Percentiles rank a stretch among this genome's conserved stretches.
These are phyloP conservation scores for Lactarius pseudohatsudake DNA, from an alignment of 768 basidiomycete genomes.

Conservation along the genomic window DNA sequence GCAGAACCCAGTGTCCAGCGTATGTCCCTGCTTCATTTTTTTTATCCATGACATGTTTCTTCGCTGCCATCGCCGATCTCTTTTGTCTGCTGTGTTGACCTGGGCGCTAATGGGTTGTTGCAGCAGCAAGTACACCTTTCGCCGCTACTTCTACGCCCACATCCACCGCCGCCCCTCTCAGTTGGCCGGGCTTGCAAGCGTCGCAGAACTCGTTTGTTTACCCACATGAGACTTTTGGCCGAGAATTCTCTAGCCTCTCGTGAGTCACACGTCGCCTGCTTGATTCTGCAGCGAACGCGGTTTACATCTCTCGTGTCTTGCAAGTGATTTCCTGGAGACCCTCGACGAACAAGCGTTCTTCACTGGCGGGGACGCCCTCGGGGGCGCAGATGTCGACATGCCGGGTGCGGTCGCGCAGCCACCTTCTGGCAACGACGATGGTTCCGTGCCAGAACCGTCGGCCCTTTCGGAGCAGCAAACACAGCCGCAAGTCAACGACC, in stretches of 20 bases:
- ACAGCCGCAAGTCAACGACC: slow-evolving; percentile 19
- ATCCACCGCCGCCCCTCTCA: slow-evolving; percentile 36
- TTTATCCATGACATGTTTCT: not conserved
- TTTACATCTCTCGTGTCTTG: slow-evolving; percentile 5
- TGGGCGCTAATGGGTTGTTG: slow-evolving; percentile 13
- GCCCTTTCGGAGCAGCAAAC: slow-evolving; percentile 30
- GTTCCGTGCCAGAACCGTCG: slow-evolving; percentile 26
- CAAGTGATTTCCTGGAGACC: slow-evolving; percentile 84
- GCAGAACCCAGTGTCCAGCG: slow-evolving; percentile 1
- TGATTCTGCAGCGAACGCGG: not conserved
- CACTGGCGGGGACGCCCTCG: slow-evolving; percentile 50
- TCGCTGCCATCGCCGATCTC: not conserved
- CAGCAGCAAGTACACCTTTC: slow-evolving; percentile 25
- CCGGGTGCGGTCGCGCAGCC: slow-evolving; percentile 16
- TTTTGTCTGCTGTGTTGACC: not conserved
- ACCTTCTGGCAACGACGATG: not conserved
- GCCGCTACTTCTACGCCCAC: slow-evolving; percentile 30
- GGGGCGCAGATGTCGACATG: slow-evolving; percentile 32
- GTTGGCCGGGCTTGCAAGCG: slow-evolving; percentile 54
- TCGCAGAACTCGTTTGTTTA: slow-evolving; percentile 57
- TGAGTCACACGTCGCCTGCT: slow-evolving; percentile 38
- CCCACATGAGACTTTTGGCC: slow-evolving; percentile 71
- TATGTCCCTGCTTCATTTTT: slow-evolving; percentile 10
- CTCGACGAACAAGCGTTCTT: slow-evolving; percentile 85
- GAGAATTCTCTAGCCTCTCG: slow-evolving; percentile 82